Conservation (phyloP, 140 eudicot species). For the Flaveria floridana region DNA sequence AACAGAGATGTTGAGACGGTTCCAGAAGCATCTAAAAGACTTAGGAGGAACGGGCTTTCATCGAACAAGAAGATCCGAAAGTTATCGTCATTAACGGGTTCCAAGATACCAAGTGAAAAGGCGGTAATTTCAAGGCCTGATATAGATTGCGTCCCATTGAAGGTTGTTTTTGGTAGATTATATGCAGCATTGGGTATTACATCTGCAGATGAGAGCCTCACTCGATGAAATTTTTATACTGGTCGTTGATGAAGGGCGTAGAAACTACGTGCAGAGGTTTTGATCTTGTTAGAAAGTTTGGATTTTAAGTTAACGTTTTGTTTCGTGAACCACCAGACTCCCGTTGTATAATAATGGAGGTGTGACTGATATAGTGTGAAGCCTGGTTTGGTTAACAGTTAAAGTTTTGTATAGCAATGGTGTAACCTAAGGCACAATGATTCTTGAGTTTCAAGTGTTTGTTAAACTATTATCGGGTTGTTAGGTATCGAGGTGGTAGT, state of each 20-base stretch:
- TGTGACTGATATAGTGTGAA: constrained; percentile 23
- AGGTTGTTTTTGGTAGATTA: constrained; percentile 74
- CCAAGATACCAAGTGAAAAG: constrained; percentile 34
- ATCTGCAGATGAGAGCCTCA: constrained; percentile 9
- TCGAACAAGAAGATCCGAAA: constrained; percentile 61
- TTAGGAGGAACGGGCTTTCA: constrained; percentile 40
- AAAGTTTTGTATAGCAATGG: constrained; percentile 33
- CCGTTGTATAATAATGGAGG: constrained; percentile 34
- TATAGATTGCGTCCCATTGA: constrained; percentile 69
- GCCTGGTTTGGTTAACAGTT: constrained; percentile 23
- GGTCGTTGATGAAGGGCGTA: constrained; percentile 14
- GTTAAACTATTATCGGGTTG: neutral
- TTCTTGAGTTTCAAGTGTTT: neutral
- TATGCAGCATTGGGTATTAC: constrained; percentile 54
- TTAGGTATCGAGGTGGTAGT: constrained; percentile 2
- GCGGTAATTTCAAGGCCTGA: constrained; percentile 53
- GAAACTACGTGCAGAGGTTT: constrained; percentile 37
- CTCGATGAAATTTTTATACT: constrained; percentile 12
- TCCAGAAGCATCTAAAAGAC: constrained; percentile 37
- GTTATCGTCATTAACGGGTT: constrained; percentile 62
- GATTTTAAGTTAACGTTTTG: constrained; percentile 13
- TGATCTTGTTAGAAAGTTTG: constrained; percentile 31
- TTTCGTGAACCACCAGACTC: neutral
- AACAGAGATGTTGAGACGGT: neutral
- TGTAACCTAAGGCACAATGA: constrained; percentile 20